Conservation (phyloP, 2,329 filamentous ascomycete species). For the Ophiostoma sp. region DNA sequence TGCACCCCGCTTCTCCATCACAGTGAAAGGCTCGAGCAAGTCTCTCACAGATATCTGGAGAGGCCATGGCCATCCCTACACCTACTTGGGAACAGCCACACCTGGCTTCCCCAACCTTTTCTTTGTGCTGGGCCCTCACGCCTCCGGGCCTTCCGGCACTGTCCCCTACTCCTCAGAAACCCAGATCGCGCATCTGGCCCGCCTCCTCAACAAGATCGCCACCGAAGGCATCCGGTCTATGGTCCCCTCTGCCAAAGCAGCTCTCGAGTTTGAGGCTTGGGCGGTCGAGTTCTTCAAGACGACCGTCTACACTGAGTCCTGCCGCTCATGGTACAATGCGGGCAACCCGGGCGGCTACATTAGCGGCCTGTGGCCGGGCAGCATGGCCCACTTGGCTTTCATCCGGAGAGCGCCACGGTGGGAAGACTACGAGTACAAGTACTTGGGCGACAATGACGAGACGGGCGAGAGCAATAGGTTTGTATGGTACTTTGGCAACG, state of each 20-base stretch:
- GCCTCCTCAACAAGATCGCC: conserved; percentile 51
- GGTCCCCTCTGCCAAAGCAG: conserved; percentile 1
- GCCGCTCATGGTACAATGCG: conserved; percentile 37
- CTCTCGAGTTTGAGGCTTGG: conserved; percentile 36
- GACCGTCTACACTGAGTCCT: conserved; percentile 38
- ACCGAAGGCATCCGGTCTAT: conserved; percentile 47
- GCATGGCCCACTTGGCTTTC: conserved; percentile 33
- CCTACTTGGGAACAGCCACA: conserved; percentile 34
- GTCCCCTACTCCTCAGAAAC: conserved; percentile 30
- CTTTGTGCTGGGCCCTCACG: conserved; percentile 34
- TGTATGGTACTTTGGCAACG: conserved; percentile 50
- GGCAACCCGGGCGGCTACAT: conserved; percentile 35
- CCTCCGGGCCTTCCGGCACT: conserved; percentile 26
- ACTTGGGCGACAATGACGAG: conserved; percentile 49
- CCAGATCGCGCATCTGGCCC: conserved; percentile 44
- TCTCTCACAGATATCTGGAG: conserved; percentile 60
- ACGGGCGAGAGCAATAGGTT: conserved; percentile 28
- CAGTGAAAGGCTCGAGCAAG: conserved; percentile 46
- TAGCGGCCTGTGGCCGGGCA: conserved; percentile 34
- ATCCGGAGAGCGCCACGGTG: conserved; percentile 35
- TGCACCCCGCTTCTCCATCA: conserved; percentile 61
- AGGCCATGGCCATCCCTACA: conserved; percentile 62
- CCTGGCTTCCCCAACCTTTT: conserved; percentile 38
- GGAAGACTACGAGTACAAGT: conserved; percentile 39
- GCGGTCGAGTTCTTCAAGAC: conserved; percentile 36